Conservation (phyloP, 2,329 filamentous ascomycete species). For the Stemphylium vesicarium region DNA sequence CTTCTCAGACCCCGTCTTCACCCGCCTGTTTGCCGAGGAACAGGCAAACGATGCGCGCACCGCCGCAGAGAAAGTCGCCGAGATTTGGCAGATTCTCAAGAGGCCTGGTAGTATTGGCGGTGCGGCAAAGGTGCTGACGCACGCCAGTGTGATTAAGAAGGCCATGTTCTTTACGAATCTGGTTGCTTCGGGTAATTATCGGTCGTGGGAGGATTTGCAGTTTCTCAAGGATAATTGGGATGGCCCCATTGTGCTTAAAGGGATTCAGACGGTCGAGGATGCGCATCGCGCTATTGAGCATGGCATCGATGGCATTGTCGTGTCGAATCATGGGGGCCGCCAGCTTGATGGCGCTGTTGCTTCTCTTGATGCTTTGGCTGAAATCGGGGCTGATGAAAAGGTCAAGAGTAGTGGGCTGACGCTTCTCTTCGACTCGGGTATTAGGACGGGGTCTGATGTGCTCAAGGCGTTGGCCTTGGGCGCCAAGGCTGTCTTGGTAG, state of each 20-base stretch:
- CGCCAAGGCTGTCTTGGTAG: conserved; percentile 46
- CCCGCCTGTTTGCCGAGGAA: conserved; percentile 40
- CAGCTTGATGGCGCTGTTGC: conserved; percentile 47
- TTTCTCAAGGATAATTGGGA: conserved; percentile 44
- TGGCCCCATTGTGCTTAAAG: conserved; percentile 49
- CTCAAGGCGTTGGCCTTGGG: conserved; percentile 48
- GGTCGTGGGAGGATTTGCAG: conserved; percentile 45
- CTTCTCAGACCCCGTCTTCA: conserved; percentile 48
- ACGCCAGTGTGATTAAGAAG: conserved; percentile 45
- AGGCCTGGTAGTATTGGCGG: conserved; percentile 45
- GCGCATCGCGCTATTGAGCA: conserved; percentile 43
- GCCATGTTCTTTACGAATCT: conserved; percentile 46
- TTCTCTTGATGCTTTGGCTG: conserved; percentile 44
- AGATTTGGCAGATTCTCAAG: conserved; percentile 48
- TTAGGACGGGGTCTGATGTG: conserved; percentile 46
- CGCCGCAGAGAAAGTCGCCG: conserved; percentile 40
- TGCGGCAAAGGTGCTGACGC: conserved; percentile 41
- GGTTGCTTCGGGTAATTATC: conserved; percentile 44
- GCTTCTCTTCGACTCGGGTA: conserved; percentile 47
- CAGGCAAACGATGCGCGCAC: conserved; percentile 42
- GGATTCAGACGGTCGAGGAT: conserved; percentile 49
- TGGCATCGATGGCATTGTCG: conserved; percentile 48
- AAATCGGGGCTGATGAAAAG: conserved; percentile 43
- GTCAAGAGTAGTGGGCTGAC: conserved; percentile 40
- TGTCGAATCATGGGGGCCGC: conserved; percentile 48